These are phyloP conservation scores for Backusella australiensis DNA, from an alignment of 192 early-diverging fungal genomes.

Conservation along the genomic window DNA sequence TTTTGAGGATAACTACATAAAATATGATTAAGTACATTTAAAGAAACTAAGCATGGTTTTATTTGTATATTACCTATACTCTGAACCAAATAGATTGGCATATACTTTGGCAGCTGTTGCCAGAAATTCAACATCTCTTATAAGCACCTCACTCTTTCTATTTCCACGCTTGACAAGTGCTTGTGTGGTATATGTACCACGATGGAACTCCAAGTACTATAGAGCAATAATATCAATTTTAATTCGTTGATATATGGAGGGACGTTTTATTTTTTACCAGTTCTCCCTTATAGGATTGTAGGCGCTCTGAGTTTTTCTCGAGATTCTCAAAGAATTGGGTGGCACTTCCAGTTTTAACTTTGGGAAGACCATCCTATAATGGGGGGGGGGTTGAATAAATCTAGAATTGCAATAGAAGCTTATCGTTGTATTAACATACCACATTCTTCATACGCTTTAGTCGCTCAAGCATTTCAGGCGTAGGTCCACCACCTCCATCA, in stretches of 20 bases:
- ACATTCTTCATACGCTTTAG: constrained; percentile 70
- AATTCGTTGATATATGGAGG: background rate
- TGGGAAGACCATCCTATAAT: constrained; percentile 66
- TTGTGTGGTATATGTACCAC: constrained; percentile 97
- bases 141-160: constrained; percentile 78
- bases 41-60: background rate
- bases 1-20: constrained; percentile 64
- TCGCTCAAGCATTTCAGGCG: constrained; percentile 80
- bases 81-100: background rate
- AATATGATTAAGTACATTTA: background rate
- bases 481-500: constrained; percentile 95
- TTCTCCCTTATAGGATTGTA: constrained; percentile 94
- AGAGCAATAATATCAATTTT: background rate
- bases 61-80: background rate
- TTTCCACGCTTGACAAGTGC: constrained; percentile 84
- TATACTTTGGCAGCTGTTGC: constrained; percentile 45
- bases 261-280: constrained; percentile 48
- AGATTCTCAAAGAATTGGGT: constrained; percentile 82
- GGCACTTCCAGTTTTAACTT: constrained; percentile 71
- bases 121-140: constrained; percentile 85
- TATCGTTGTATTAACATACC: constrained; percentile 15
- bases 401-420: constrained; percentile 14
- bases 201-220: constrained; percentile 97
- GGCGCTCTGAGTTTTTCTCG: constrained; percentile 61
- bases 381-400: background rate